Base-by-base conservation (phyloP, 495 filamentous ascomycete species). In the Staphylotrichum tortipilum region DNA sequence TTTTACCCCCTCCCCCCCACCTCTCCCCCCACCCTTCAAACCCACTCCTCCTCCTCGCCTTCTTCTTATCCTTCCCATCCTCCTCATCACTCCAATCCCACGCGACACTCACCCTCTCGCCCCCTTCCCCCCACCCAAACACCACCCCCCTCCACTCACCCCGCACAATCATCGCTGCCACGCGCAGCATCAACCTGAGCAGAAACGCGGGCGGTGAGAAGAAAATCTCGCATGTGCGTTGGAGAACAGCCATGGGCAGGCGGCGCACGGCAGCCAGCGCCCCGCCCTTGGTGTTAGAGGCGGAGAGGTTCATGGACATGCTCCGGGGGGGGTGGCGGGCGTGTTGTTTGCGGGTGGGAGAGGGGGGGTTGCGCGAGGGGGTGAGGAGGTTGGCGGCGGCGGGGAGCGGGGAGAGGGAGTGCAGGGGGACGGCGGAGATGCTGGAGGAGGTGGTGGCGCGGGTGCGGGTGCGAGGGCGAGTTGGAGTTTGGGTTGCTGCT, bases 121-220 rank as follows among this genome's bases (percentile, higher is more conserved):
- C 77, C 15, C 55, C 47, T 49, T 78, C 75, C 11, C 67, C 69
- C 24, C 63, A 55, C 6, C 74, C 76, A 30, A 71, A 72, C 2
- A 77, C 61, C 8, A 76, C 40, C 15, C 75, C 77, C 28, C 69
- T 62, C 74, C 76, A 76, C 53, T 78, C 76, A 4, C 81, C 85
- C 18, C 82, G 78, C 0, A 79, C 75, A 52, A 94, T 86, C 31
- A 77, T 79, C 0, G 85, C 81, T 3, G 89, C 86, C 24, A 95
- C 85, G 43, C 79, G 79, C 7, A 95, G 73, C 72, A 95, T 86
- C 34, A 92, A 66, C 7, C 79, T 73, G 30, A 94, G 73, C 7
- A 95, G 74, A 50, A 86, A 78, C 19, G 81, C 75, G 0, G 89
- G 88, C 7, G 88, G 88, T 1, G 84, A 78, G 22, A 94, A 67